Conservation (phyloP, 2,329 filamentous ascomycete species). For the Fusarium torulosum region DNA sequence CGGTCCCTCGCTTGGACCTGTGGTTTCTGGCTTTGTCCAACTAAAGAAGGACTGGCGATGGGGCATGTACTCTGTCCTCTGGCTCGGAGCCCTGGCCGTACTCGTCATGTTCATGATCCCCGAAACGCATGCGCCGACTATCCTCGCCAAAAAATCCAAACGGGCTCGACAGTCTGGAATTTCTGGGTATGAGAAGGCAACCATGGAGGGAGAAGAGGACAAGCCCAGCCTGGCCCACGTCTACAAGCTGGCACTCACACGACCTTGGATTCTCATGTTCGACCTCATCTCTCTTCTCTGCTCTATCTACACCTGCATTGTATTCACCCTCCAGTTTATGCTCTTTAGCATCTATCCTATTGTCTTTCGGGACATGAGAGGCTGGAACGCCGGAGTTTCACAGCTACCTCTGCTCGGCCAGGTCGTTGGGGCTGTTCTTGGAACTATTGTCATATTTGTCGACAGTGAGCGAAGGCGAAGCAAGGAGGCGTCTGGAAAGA, state of each 20-base stretch:
- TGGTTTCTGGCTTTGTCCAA: conserved; percentile 68
- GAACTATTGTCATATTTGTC: conserved; percentile 56
- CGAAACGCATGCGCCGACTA: conserved; percentile 65
- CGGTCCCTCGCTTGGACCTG: conserved; percentile 65
- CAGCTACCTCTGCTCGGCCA: conserved; percentile 65
- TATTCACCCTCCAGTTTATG: conserved; percentile 68
- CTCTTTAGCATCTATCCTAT: conserved; percentile 70
- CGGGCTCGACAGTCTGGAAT: conserved; percentile 63
- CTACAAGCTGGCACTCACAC: conserved; percentile 65
- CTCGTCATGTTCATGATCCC: conserved; percentile 68
- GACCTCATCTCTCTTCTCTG: conserved; percentile 65
- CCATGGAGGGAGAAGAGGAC: conserved; percentile 61
- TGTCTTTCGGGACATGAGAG: conserved; percentile 64
- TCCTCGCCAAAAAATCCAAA: conserved; percentile 66
- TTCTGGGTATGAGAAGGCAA: conserved; percentile 64
- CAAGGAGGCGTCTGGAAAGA: conserved; percentile 55
- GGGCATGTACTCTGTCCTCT: conserved; percentile 63
- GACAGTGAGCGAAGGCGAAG: conserved; percentile 56
- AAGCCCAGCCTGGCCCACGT: conserved; percentile 58
- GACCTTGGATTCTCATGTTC: conserved; percentile 67
- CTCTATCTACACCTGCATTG: conserved; percentile 65
- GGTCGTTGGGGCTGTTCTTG: conserved; percentile 61
- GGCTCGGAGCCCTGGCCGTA: conserved; percentile 55
- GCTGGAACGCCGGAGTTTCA: conserved; percentile 66
- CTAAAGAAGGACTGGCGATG: conserved; percentile 67